Evolutionary conservation across 352 stramenopile genomes (phyloP).

Genomic region (Pythium inflatum): DNA sequence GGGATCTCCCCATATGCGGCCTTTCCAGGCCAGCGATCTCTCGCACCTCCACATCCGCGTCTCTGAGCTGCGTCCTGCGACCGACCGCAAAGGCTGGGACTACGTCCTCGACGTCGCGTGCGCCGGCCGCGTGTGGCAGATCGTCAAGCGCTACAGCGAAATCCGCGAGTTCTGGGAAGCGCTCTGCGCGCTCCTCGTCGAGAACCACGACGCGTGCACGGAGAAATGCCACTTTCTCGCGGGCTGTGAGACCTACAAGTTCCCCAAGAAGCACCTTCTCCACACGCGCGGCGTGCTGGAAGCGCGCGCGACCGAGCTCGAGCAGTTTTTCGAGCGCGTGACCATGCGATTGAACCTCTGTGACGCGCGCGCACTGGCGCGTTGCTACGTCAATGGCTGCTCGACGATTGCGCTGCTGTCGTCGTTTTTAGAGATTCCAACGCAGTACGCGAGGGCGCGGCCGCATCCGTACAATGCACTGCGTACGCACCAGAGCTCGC

Average conservation of each 20-base stretch:
- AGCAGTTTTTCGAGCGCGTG: conserved; percentile 67
- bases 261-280: conserved; percentile 73
- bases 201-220: conserved; percentile 42
- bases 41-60: conserved; percentile 55
- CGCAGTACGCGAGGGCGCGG: conserved; percentile 20
- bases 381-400: conserved; percentile 51
- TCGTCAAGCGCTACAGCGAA: conserved; percentile 70
- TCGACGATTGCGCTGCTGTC: conserved; percentile 46
- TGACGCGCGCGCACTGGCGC: conserved; percentile 45
- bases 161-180: conserved; percentile 70
- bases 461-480: conserved; percentile 33
- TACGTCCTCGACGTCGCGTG: conserved; percentile 72
- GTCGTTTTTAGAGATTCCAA: conserved; percentile 58
- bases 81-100: conserved; percentile 61
- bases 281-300: conserved; percentile 50
- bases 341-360: conserved; percentile 74
- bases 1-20: too few relatives aligned
- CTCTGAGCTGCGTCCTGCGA: conserved; percentile 56
- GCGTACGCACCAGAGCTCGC: conserved; percentile 39
- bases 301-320: conserved; percentile 49
- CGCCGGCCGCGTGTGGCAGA: conserved; percentile 47
- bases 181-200: conserved; percentile 44
- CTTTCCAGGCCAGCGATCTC: conserved; percentile 48
- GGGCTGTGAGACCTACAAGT: conserved; percentile 71
- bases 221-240: conserved; percentile 73